Evolutionary conservation across 2,329 filamentous ascomycete genomes (phyloP).

Genomic region (Albifimbria verrucaria): DNA sequence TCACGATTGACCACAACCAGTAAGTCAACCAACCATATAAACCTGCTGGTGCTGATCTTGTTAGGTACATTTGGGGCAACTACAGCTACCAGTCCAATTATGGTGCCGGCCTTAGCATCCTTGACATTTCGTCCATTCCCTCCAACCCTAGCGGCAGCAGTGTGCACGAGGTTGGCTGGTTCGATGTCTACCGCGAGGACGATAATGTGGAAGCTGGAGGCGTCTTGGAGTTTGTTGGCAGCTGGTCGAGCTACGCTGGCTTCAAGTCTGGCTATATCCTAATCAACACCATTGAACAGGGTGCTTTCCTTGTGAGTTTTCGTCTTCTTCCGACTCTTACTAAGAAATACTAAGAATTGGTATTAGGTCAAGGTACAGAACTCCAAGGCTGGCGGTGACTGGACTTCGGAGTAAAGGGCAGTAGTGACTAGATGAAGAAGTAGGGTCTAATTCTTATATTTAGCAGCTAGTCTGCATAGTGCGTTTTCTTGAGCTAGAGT

Average conservation of each 20-base stretch:
- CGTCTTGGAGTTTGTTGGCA: conserved; percentile 1
- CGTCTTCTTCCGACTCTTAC: not conserved
- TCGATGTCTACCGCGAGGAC: conserved; percentile 46
- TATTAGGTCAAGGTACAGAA: not conserved
- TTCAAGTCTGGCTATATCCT: not conserved
- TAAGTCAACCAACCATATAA: conserved; percentile 19
- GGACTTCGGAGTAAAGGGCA: not conserved
- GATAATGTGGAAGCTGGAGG: conserved; percentile 19
- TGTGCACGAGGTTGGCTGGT: conserved; percentile 40
- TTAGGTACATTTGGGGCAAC: conserved; percentile 27
- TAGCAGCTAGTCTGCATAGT: no score
- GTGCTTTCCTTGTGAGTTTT: not conserved
- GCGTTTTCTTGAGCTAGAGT: no score
- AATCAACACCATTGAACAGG: conserved; percentile 2
- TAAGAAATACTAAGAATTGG: not conserved
- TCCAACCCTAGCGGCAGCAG: conserved; percentile 33
- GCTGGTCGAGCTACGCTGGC: conserved; percentile 1
- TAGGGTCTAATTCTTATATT: no score
- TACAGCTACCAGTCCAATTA: conserved; percentile 44
- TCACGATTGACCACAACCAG: conserved; percentile 44
- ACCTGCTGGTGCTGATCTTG: not conserved
- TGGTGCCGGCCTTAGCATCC: conserved; percentile 38
- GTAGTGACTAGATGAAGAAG: no score
- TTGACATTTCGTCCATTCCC: conserved; percentile 27
- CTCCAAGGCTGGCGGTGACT: not conserved